A percentile compares a stretch with the other conserved stretches of the same genome.
phyloP scores from a whole-genome alignment of 768 basidiomycete genomes.

The Kwoniella sp. region DNA sequence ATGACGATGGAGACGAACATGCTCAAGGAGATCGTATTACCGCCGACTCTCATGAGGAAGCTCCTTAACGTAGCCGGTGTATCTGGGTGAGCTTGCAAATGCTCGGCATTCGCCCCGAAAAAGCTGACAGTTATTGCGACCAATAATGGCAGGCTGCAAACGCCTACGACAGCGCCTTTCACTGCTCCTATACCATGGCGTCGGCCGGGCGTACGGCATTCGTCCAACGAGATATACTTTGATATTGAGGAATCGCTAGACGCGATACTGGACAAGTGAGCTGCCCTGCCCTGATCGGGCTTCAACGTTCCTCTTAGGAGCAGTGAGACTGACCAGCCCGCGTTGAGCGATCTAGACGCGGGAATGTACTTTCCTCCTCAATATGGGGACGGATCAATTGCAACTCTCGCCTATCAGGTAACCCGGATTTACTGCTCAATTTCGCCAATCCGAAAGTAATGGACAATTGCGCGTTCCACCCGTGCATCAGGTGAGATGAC shows the following conservation, averaged over 20 bases:
- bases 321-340: not conserved
- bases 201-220: conserved; percentile 76
- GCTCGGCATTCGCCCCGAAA: not conserved
- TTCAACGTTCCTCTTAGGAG: too few relatives aligned
- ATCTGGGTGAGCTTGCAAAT: conserved; percentile 56
- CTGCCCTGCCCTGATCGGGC: conserved; percentile 1
- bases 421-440: conserved; percentile 79
- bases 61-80: conserved; percentile 63
- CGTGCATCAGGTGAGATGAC: conserved; percentile 82
- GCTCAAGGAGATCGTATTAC: conserved; percentile 88
- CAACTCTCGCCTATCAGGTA: conserved; percentile 75
- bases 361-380: conserved; percentile 66
- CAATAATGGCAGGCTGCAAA: conserved; percentile 38
- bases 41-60: conserved; percentile 82
- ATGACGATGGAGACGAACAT: conserved; percentile 87
- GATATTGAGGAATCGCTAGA: conserved; percentile 82
- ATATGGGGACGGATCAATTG: conserved; percentile 78
- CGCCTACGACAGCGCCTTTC: conserved; percentile 62
- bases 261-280: conserved; percentile 76
- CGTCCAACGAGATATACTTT: conserved; percentile 89
- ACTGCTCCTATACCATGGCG: conserved; percentile 94
- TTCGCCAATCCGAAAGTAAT: conserved; percentile 75
- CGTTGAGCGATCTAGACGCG: conserved; percentile 61
- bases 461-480: conserved; percentile 82
- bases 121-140: not conserved